Percentiles rank a stretch among this genome's conserved stretches.
phyloP scores from a whole-genome alignment of 495 filamentous ascomycete species.

The Daldinia vernicosa region DNA sequence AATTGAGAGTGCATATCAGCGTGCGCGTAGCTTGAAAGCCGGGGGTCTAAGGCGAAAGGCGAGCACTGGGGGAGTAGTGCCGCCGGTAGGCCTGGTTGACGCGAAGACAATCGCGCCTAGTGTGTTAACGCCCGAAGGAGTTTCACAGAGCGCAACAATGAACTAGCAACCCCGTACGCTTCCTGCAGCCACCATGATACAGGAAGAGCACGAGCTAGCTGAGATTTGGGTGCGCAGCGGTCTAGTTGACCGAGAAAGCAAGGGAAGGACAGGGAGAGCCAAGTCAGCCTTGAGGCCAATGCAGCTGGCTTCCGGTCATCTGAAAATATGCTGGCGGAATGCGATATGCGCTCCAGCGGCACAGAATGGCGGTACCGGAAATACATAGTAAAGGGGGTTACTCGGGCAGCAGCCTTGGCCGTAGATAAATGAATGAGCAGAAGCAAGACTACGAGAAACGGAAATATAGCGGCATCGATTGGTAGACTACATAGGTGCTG shows the following conservation, averaged over 20 bases:
- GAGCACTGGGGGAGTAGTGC: slow-evolving; percentile 39
- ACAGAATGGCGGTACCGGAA: slow-evolving; percentile 8
- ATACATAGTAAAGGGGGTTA: background rate
- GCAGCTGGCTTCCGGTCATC: background rate
- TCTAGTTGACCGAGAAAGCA: background rate
- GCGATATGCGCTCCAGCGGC: slow-evolving; percentile 25
- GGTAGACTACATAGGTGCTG: background rate
- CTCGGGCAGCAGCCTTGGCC: background rate
- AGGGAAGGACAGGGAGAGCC: background rate
- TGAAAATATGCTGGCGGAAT: slow-evolving; percentile 4
- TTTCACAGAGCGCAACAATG: background rate
- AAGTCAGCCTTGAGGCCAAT: slow-evolving; percentile 18
- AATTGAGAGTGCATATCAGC: slow-evolving; percentile 83
- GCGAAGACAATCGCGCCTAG: slow-evolving; percentile 1
- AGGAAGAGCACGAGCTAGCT: background rate
- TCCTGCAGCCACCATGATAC: background rate
- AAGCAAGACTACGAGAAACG: background rate
- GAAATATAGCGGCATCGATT: background rate
- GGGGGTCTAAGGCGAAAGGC: slow-evolving; percentile 53
- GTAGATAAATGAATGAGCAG: background rate
- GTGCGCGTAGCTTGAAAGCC: slow-evolving; percentile 69
- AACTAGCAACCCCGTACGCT: background rate
- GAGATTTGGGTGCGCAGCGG: background rate
- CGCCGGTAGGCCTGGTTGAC: background rate
- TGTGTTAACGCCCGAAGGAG: slow-evolving; percentile 1